Percentiles rank a stretch among this genome's conserved stretches.
These are phyloP conservation scores for Pulveroboletus sp. DNA, from an alignment of 768 basidiomycete species.

Conservation along the genomic window DNA sequence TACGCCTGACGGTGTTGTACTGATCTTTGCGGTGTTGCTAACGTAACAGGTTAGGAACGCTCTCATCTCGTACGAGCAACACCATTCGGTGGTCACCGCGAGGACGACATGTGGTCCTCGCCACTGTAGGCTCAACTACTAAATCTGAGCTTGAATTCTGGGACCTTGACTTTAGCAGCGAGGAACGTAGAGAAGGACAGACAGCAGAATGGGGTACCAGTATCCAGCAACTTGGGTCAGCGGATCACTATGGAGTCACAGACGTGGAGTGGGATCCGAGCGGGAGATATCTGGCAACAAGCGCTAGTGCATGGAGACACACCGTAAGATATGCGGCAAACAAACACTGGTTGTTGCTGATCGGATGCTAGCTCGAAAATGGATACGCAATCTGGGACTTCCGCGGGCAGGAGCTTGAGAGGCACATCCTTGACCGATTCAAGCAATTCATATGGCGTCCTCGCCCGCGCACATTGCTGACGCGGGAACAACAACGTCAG, in stretches of 20 bases:
- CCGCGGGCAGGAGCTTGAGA: constrained; percentile 91
- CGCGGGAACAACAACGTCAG: constrained; percentile 81
- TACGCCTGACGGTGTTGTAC: constrained; percentile 34
- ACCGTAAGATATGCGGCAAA: constrained; percentile 52
- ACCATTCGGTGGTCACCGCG: constrained; percentile 95
- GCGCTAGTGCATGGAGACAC: constrained; percentile 93
- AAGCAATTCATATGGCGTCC: constrained; percentile 99
- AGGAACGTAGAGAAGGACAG: constrained; percentile 46
- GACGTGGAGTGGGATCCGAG: constrained; percentile 99
- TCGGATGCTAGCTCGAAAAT: constrained; percentile 73
- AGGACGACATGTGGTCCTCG: constrained; percentile 92
- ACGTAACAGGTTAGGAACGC: constrained; percentile 49
- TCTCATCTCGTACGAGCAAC: constrained; percentile 83
- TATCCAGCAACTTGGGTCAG: constrained; percentile 79
- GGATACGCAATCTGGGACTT: constrained; percentile 98
- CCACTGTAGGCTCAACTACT: constrained; percentile 89
- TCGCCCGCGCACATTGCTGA: constrained; percentile 82
- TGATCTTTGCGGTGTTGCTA: constrained; percentile 1
- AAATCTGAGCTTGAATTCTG: constrained; percentile 99
- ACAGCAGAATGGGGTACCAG: constrained; percentile 75
- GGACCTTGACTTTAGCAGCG: constrained; percentile 90
- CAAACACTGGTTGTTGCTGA: constrained; percentile 7
- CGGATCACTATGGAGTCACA: constrained; percentile 96
- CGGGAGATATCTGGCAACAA: constrained; percentile 89
- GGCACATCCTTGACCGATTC: constrained; percentile 87